These are phyloP conservation scores for Cryphonectria radicalis DNA, from an alignment of 2,329 filamentous ascomycete genomes.

Conservation along the genomic window DNA sequence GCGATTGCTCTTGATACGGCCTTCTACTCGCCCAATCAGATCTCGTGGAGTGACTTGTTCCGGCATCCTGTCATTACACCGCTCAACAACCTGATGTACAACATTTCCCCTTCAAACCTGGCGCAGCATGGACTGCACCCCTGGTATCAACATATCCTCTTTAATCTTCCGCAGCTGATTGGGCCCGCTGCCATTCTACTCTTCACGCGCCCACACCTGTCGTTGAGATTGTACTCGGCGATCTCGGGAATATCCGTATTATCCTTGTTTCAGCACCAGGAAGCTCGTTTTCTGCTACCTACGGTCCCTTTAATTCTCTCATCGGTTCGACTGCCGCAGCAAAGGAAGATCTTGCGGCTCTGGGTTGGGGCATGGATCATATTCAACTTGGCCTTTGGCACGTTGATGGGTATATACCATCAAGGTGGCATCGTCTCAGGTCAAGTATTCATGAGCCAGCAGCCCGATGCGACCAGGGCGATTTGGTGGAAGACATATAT, in stretches of 20 bases:
- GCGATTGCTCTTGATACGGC: constrained; percentile 83
- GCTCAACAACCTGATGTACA: constrained; percentile 78
- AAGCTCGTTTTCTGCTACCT: constrained; percentile 77
- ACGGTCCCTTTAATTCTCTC: constrained; percentile 78
- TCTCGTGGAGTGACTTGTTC: constrained; percentile 68
- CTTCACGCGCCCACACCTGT: constrained; percentile 60
- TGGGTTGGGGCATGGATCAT: constrained; percentile 68
- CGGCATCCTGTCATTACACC: constrained; percentile 72
- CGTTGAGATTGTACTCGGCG: constrained; percentile 71
- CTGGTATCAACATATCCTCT: constrained; percentile 75
- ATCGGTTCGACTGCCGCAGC: constrained; percentile 69
- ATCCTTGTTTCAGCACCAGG: constrained; percentile 78
- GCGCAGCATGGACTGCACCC: constrained; percentile 78
- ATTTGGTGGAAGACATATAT: constrained; percentile 89
- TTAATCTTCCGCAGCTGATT: constrained; percentile 73
- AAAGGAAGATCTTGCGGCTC: constrained; percentile 49
- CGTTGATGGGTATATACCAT: constrained; percentile 81
- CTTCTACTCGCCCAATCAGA: constrained; percentile 72
- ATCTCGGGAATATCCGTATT: constrained; percentile 72
- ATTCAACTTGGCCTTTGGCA: constrained; percentile 70
- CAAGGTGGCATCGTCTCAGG: constrained; percentile 78
- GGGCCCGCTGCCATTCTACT: constrained; percentile 70
- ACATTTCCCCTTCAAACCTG: constrained; percentile 70
- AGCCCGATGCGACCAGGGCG: constrained; percentile 69
- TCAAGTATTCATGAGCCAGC: constrained; percentile 74